Percentiles rank a stretch among this genome's conserved stretches.
These are phyloP conservation scores for Trichoderma koningiopsis DNA, from an alignment of 2,329 filamentous ascomycete genomes.

Conservation along the genomic window DNA sequence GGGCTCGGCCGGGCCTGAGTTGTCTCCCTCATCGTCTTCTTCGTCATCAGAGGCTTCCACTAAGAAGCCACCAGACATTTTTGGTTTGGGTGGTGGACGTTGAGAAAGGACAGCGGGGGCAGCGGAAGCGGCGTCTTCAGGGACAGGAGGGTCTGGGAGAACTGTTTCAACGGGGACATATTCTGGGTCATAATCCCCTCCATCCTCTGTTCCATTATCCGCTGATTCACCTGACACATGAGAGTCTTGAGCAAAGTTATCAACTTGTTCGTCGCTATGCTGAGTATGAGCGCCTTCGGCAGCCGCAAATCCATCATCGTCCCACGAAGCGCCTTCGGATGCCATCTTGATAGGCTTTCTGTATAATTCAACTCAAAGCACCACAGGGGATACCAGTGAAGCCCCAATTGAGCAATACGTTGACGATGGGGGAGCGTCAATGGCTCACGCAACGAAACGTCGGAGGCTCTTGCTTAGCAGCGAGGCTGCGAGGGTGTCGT, in stretches of 20 bases:
- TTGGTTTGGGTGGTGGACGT: conserved; percentile 52
- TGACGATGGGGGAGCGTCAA: conserved; percentile 5
- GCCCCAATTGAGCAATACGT: background rate
- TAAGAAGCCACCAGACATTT: conserved; percentile 62
- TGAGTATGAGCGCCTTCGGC: conserved; percentile 59
- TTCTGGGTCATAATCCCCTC: conserved; percentile 61
- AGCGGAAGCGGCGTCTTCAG: conserved; percentile 35
- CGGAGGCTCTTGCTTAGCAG: background rate
- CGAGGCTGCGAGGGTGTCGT: background rate
- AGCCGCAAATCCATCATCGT: conserved; percentile 56
- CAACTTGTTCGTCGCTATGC: conserved; percentile 58
- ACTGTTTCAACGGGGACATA: conserved; percentile 50
- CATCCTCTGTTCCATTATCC: conserved; percentile 54
- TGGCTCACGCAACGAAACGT: conserved; percentile 4
- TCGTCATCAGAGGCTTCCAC: conserved; percentile 63
- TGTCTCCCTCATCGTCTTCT: conserved; percentile 33
- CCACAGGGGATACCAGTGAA: conserved; percentile 3
- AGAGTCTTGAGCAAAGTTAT: conserved; percentile 51
- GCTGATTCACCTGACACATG: conserved; percentile 53
- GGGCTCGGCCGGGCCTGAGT: background rate
- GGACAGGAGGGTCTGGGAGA: conserved; percentile 45
- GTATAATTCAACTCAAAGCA: conserved; percentile 16
- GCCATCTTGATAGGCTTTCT: conserved; percentile 37
- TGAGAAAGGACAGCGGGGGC: conserved; percentile 35
- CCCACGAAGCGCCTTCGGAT: conserved; percentile 49